Evolutionary conservation across 139 green algal genomes (phyloP).

Genomic region (Prasinococcaceae sp.): DNA sequence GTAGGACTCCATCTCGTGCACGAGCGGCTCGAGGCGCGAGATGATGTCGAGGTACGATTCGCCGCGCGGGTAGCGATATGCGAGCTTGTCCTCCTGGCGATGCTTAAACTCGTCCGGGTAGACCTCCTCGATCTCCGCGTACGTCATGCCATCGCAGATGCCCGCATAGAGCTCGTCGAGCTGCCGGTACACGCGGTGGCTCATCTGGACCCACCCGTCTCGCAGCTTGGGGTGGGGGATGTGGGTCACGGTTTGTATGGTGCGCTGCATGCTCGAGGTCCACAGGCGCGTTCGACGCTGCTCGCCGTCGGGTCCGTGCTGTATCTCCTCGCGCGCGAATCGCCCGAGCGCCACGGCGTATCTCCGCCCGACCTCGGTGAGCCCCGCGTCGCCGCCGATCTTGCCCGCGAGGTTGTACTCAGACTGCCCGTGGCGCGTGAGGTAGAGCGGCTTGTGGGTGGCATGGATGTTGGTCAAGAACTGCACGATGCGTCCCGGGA

Average conservation of each 20-base stretch:
- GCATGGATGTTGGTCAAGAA: conserved; percentile 22
- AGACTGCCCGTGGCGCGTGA: conserved; percentile 19
- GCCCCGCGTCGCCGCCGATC: conserved; percentile 13
- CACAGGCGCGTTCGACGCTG: conserved; percentile 28
- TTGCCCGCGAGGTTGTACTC: conserved; percentile 21
- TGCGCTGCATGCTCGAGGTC: conserved; percentile 79
- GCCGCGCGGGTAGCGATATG: conserved; percentile 19
- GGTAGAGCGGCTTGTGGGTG: conserved; percentile 9
- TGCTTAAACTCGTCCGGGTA: conserved; percentile 20
- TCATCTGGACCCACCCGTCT: conserved; percentile 19
- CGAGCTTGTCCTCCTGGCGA: conserved; percentile 18
- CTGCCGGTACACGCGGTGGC: conserved; percentile 5
- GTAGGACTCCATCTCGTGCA: conserved; percentile 23
- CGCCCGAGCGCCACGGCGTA: conserved; percentile 11
- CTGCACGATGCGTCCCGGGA: conserved; percentile 15
- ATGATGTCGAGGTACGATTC: conserved; percentile 25
- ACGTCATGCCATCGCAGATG: conserved; percentile 25
- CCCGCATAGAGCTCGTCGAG: conserved; percentile 26
- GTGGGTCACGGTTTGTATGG: conserved; percentile 53
- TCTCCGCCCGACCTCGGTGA: conserved; percentile 9
- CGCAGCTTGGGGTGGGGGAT: conserved; percentile 13
- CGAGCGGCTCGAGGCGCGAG: conserved; percentile 16
- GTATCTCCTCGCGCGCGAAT: conserved; percentile 5
- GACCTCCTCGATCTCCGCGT: conserved; percentile 17
- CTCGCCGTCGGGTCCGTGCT: not conserved